Evolutionary conservation across 2,329 filamentous ascomycete species (phyloP).

Genomic region (Clonostachys sp.): DNA sequence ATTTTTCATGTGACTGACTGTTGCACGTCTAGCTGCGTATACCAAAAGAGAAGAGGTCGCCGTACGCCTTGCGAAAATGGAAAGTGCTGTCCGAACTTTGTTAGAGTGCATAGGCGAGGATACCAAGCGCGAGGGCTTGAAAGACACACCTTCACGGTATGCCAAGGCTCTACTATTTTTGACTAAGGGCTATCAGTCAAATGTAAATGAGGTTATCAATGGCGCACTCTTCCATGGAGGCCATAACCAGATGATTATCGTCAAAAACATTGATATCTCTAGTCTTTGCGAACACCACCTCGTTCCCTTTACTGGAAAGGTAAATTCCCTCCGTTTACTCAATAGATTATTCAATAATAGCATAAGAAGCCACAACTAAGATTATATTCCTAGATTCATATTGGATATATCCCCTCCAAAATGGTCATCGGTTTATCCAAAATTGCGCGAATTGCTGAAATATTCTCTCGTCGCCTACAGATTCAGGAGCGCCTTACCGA

Average conservation of each 20-base stretch:
- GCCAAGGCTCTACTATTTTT: constrained; percentile 94
- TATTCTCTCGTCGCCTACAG: constrained; percentile 90
- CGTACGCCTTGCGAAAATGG: not conserved
- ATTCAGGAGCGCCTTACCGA: constrained; percentile 95
- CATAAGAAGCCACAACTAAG: not conserved
- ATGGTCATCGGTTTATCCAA: constrained; percentile 95
- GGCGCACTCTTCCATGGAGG: constrained; percentile 93
- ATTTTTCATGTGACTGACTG: not conserved
- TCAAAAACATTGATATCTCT: constrained; percentile 94
- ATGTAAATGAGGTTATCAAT: constrained; percentile 86
- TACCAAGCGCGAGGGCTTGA: constrained; percentile 57
- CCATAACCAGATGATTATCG: constrained; percentile 94
- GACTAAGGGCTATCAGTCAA: constrained; percentile 95
- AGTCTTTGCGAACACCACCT: constrained; percentile 96
- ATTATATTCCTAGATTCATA: constrained; percentile 71
- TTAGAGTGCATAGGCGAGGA: constrained; percentile 67
- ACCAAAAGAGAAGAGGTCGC: not conserved
- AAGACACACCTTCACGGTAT: constrained; percentile 75
- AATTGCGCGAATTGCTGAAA: constrained; percentile 89
- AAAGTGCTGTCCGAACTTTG: constrained; percentile 53
- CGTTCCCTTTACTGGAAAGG: constrained; percentile 90
- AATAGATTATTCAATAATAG: not conserved
- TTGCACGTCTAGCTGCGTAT: too few species aligned
- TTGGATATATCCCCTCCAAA: constrained; percentile 90
- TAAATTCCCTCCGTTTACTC: constrained; percentile 34